Evolutionary conservation across 108 stramenopile genomes (phyloP).

Genomic region (Chaetoceros tenuissimus): DNA sequence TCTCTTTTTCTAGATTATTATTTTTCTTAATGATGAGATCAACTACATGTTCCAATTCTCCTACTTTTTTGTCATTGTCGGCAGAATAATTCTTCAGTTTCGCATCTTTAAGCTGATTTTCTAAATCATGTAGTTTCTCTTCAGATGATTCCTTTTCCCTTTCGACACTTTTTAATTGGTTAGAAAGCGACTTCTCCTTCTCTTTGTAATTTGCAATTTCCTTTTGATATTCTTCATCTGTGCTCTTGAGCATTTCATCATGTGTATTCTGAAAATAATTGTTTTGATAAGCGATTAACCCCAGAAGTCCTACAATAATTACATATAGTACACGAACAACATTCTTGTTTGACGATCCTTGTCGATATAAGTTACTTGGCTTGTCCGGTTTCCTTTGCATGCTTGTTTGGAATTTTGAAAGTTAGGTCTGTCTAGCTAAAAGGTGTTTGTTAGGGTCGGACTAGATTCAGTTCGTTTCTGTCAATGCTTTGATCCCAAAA

Average conservation of each 20-base stretch:
- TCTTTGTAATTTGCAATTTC: neutral
- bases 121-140: neutral
- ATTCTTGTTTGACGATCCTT: neutral
- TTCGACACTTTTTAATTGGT: neutral
- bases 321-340: neutral
- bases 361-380: neutral
- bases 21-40: slow-evolving; percentile 2
- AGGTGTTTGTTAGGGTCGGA: too few relatives aligned
- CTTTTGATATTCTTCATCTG: neutral
- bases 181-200: neutral
- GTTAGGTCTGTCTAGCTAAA: too few relatives aligned
- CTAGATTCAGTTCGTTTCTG: too few relatives aligned
- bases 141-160: neutral
- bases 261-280: neutral
- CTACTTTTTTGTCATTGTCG: neutral
- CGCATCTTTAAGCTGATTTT: neutral
- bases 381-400: neutral
- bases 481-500: too few relatives aligned
- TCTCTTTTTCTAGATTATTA: slow-evolving; percentile 14
- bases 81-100: neutral
- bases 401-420: too few relatives aligned
- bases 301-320: neutral
- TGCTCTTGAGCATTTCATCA: neutral
- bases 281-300: neutral
- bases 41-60: neutral